These are phyloP conservation scores for Trametopsis cervina DNA, from an alignment of 768 basidiomycete genomes.

Conservation along the genomic window DNA sequence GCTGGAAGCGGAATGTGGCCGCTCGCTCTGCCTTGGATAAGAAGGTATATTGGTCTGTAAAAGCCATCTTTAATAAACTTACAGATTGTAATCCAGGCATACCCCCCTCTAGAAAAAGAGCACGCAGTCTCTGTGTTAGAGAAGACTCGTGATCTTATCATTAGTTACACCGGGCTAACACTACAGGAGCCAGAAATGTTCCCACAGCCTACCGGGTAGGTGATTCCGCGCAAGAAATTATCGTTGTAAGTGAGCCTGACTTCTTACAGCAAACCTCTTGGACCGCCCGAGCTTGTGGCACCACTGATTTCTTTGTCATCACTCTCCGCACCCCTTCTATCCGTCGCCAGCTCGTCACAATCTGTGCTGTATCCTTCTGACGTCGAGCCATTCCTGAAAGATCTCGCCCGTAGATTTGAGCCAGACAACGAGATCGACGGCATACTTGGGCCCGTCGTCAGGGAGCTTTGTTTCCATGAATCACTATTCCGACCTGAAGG, in stretches of 20 bases:
- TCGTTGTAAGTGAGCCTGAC: too few species aligned
- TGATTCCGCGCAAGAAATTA: too few species aligned
- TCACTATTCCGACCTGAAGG: conserved; percentile 63
- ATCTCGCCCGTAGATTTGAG: conserved; percentile 76
- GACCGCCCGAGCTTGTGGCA: conserved; percentile 73
- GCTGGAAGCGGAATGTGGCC: conserved; percentile 83
- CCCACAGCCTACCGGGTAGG: conserved; percentile 75
- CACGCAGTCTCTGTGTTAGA: conserved; percentile 60
- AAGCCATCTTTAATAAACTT: neutral
- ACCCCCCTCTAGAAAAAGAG: conserved; percentile 55
- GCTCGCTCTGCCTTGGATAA: conserved; percentile 49
- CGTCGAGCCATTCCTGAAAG: conserved; percentile 75
- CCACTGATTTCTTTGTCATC: conserved; percentile 73
- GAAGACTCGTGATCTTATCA: conserved; percentile 71
- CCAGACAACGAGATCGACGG: conserved; percentile 71
- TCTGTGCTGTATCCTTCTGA: conserved; percentile 58
- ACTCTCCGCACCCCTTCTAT: conserved; percentile 57
- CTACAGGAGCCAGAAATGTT: conserved; percentile 95
- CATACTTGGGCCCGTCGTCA: conserved; percentile 72
- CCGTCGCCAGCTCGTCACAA: conserved; percentile 37
- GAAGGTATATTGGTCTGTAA: conserved; percentile 39
- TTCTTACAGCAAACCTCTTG: conserved; percentile 59
- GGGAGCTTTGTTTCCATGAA: conserved; percentile 52
- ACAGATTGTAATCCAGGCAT: too few species aligned
- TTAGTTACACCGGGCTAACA: conserved; percentile 84